Percentiles rank a stretch among this genome's conserved stretches.
Evolutionary conservation across 2,329 filamentous ascomycete genomes (phyloP).

Genomic region (Lachnellula cervina): DNA sequence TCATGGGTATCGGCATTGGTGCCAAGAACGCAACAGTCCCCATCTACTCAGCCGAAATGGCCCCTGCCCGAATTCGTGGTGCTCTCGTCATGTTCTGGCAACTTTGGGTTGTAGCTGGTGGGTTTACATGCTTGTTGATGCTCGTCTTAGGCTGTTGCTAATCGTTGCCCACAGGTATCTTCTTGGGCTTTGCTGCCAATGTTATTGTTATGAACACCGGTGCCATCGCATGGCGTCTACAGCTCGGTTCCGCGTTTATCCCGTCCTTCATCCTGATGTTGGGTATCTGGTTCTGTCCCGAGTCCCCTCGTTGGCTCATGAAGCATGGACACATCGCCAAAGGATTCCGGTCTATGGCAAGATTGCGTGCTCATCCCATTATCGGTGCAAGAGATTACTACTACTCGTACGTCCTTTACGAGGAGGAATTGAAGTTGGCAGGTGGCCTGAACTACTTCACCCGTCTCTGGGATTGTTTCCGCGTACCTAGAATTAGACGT

Average conservation of each 20-base stretch:
- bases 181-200: constrained; percentile 38
- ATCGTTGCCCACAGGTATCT: constrained; percentile 55
- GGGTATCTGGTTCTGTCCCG: constrained; percentile 61
- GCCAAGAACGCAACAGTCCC: constrained; percentile 45
- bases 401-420: constrained; percentile 58
- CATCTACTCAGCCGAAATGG: constrained; percentile 50
- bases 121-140: constrained; percentile 52
- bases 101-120: constrained; percentile 68
- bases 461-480: constrained; percentile 42
- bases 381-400: constrained; percentile 56
- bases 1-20: constrained; percentile 59
- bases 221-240: constrained; percentile 55
- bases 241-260: constrained; percentile 61
- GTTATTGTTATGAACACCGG: constrained; percentile 49
- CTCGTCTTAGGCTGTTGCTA: constrained; percentile 38
- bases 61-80: constrained; percentile 47
- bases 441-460: constrained; percentile 35
- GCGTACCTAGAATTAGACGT: constrained; percentile 41
- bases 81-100: constrained; percentile 82
- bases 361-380: constrained; percentile 58
- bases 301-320: constrained; percentile 61
- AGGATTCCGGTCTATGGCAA: constrained; percentile 54
- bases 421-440: constrained; percentile 52
- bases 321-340: constrained; percentile 39
- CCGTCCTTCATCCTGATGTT: constrained; percentile 52